Evolutionary conservation across 2,329 filamentous ascomycete genomes (phyloP), one percentile per base, ranked within the genome.

Genomic region (Paecilomyces formosus): DNA sequence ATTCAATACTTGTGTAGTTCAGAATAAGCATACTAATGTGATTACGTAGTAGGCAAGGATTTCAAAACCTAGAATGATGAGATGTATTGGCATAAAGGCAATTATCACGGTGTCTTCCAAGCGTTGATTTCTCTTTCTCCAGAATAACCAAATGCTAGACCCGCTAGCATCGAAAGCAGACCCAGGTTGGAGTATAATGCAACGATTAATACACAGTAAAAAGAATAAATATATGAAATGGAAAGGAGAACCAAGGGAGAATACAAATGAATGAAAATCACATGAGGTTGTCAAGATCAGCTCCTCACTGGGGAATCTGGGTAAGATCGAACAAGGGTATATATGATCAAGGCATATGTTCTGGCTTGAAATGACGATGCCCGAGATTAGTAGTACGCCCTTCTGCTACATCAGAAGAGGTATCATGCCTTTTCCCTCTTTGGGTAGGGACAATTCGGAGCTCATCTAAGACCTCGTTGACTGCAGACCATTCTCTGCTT

Each of bases 401-500:
- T 18, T 18, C n/a, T n/a, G 7, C n/a, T n/a, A 1, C n/a, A 2
- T 9, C 39, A 21, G 39, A 45, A 8, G 39, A 9, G 15, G 4
- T 45, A n/a, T 18, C n/a, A 13, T 13, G 35, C n/a, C 5, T 45
- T 21, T 8, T 18, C 15, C 6, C 18, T n/a, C n/a, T n/a, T 18
- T 45, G 15, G n/a, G n/a, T 18, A 11, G 3, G 13, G 5, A 18
- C n/a, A n/a, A 21, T 45, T 18, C n/a, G 9, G 7, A 3, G 18
- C n/a, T 18, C n/a, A 21, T n/a, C 6, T 9, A 18, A 45, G 39
- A 45, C n/a, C 4, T 45, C 9, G 24, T 52, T 9, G 30, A 12
- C 30, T 31, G 8, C 30, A 3, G 8, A 31, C 18, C 53, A 12
- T 59, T 39, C 21, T 53, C 62, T 1, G 57, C 57, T 53, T 68